phyloP scores from a whole-genome alignment of 140 eudicot species.

The Flaveria floridana region DNA sequence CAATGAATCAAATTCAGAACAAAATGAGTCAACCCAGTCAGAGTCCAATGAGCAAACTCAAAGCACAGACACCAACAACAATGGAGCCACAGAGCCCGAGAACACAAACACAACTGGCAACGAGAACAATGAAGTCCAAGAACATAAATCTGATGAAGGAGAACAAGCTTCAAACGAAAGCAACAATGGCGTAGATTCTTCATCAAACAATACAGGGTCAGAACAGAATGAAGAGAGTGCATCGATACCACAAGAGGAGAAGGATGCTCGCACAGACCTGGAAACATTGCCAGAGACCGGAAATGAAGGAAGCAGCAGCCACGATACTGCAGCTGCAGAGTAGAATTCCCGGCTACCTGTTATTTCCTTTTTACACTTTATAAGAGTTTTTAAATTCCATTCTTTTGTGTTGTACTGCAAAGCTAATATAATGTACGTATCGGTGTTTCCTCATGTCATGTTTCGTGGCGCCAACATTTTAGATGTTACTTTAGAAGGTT shows the following conservation, averaged over 20 bases:
- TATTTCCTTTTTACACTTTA: conserved; percentile 8
- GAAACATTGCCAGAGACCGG: conserved; percentile 51
- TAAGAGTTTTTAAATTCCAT: conserved; percentile 26
- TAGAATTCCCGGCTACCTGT: conserved; percentile 16
- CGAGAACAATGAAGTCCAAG: conserved; percentile 22
- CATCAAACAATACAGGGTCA: conserved; percentile 9
- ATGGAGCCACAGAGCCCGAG: conserved; percentile 32
- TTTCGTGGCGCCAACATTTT: conserved; percentile 17
- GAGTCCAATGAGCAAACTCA: conserved; percentile 32
- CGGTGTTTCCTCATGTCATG: conserved; percentile 8
- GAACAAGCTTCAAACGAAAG: conserved; percentile 30
- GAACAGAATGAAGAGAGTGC: conserved; percentile 34
- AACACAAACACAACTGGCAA: conserved; percentile 29
- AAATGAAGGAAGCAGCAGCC: conserved; percentile 43
- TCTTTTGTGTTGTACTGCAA: conserved; percentile 19
- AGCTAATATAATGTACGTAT: conserved; percentile 17
- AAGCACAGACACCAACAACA: conserved; percentile 26
- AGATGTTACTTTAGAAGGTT: not conserved
- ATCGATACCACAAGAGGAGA: conserved; percentile 53
- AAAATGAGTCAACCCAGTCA: conserved; percentile 26
- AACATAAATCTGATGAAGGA: conserved; percentile 12
- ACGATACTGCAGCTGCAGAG: conserved; percentile 56
- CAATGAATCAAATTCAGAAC: conserved; percentile 38
- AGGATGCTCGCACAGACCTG: conserved; percentile 50
- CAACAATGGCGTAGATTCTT: conserved; percentile 29